These are phyloP conservation scores for Saccharomycopsis lassenensis DNA, from an alignment of 805 yeast species.

Conservation along the genomic window DNA sequence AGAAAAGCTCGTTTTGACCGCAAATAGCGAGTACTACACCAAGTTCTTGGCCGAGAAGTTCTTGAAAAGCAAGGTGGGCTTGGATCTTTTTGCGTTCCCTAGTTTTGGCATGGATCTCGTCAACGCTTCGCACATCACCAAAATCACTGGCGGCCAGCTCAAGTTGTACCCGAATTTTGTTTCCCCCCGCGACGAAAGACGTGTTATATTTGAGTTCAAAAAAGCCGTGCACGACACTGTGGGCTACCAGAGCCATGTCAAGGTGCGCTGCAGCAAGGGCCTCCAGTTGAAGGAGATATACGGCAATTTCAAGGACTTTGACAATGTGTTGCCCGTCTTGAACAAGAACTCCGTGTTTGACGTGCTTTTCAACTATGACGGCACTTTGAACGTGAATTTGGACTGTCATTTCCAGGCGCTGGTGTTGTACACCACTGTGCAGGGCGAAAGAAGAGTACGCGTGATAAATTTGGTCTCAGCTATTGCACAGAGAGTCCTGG, in stretches of 20 bases:
- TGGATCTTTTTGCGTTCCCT: conserved; percentile 67
- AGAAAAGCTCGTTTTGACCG: conserved; percentile 42
- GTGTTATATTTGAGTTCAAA: conserved; percentile 50
- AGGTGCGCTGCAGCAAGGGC: conserved; percentile 81
- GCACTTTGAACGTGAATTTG: conserved; percentile 51
- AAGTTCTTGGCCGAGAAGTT: conserved; percentile 46
- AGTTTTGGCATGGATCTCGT: conserved; percentile 59
- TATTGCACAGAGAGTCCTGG: conserved; percentile 60
- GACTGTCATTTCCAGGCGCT: conserved; percentile 93
- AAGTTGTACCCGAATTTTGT: conserved; percentile 58
- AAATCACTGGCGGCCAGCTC: conserved; percentile 60
- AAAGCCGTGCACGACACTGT: conserved; percentile 36
- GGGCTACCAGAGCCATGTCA: conserved; percentile 76
- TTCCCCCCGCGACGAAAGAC: conserved; percentile 57
- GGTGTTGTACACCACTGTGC: conserved; percentile 63
- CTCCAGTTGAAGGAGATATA: conserved; percentile 69
- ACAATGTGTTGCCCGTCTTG: conserved; percentile 45
- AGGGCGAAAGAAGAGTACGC: conserved; percentile 74
- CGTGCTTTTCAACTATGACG: conserved; percentile 67
- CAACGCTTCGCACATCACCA: conserved; percentile 54
- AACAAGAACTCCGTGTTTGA: conserved; percentile 55
- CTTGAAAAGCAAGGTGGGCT: conserved; percentile 49
- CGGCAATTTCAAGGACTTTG: conserved; percentile 38
- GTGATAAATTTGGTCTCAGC: conserved; percentile 79
- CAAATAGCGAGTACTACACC: conserved; percentile 56